These are phyloP conservation scores for Postia placenta DNA, from an alignment of 768 basidiomycete species.

Conservation along the genomic window DNA sequence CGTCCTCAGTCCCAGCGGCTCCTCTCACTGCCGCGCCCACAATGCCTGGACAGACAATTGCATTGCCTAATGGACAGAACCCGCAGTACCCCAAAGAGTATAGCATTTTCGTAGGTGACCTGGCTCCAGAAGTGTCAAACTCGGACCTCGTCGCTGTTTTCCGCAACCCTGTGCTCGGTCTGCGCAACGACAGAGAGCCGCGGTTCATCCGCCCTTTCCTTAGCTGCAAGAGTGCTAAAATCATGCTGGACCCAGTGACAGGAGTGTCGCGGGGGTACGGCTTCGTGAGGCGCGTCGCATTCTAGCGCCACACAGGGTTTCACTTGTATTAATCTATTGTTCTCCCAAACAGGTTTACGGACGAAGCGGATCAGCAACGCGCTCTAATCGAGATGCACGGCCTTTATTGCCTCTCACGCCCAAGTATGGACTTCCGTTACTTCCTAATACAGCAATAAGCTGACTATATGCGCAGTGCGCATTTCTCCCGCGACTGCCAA, in stretches of 20 bases:
- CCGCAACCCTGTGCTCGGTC: constrained; percentile 81
- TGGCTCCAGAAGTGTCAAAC: constrained; percentile 90
- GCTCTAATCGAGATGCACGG: constrained; percentile 91
- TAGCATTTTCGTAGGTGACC: constrained; percentile 91
- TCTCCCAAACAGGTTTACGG: constrained; percentile 61
- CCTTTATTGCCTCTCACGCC: constrained; percentile 81
- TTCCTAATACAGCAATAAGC: not conserved
- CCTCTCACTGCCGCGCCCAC: constrained; percentile 26
- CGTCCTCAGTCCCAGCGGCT: constrained; percentile 36
- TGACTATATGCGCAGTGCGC: constrained; percentile 54
- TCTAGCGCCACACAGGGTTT: not conserved
- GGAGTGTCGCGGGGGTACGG: constrained; percentile 89
- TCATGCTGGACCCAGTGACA: constrained; percentile 88
- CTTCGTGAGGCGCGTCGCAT: constrained; percentile 67
- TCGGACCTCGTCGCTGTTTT: constrained; percentile 94
- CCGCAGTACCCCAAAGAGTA: constrained; percentile 76
- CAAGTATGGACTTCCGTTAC: constrained; percentile 49
- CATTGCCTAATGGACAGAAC: constrained; percentile 33
- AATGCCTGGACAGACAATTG: constrained; percentile 27
- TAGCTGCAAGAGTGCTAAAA: constrained; percentile 94
- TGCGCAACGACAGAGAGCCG: constrained; percentile 81
- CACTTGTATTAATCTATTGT: constrained; percentile 1
- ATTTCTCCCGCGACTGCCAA: constrained; percentile 88
- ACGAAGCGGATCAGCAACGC: constrained; percentile 84
- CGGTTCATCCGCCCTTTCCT: constrained; percentile 85